Evolutionary conservation across 495 filamentous ascomycete genomes (phyloP).

Genomic region (Hypomontagnella submonticulosa): DNA sequence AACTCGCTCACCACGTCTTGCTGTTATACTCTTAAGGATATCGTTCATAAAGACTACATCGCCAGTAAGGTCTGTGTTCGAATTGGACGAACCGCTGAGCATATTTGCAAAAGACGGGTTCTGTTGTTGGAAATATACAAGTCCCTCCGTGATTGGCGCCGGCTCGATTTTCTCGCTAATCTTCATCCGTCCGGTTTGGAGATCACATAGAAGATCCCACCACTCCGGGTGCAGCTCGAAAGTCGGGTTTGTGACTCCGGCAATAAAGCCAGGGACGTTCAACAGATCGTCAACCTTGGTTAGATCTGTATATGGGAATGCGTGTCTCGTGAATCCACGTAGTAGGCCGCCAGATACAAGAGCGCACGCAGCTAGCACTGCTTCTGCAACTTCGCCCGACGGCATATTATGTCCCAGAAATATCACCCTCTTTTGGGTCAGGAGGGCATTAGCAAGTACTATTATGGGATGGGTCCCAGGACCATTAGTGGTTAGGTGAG

Average conservation of each 20-base stretch:
- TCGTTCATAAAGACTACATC: conserved; percentile 91
- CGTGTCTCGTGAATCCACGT: conserved; percentile 93
- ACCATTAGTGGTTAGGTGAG: conserved; percentile 93
- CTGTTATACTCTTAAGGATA: conserved; percentile 81
- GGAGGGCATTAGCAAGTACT: conserved; percentile 79
- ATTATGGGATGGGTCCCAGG: conserved; percentile 81
- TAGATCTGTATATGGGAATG: conserved; percentile 97
- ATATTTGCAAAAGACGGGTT: conserved; percentile 66
- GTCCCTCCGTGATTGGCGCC: conserved; percentile 80
- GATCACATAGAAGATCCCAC: conserved; percentile 98
- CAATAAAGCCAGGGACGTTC: conserved; percentile 96
- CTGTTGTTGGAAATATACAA: conserved; percentile 86
- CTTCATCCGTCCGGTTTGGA: conserved; percentile 91
- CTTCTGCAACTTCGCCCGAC: conserved; percentile 93
- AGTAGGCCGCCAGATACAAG: conserved; percentile 95
- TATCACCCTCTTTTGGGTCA: conserved; percentile 96
- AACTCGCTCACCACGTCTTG: conserved; percentile 88
- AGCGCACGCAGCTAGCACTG: conserved; percentile 91
- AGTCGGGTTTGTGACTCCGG: conserved; percentile 95
- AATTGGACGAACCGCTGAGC: conserved; percentile 55
- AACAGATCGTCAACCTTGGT: conserved; percentile 97
- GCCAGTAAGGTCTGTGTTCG: conserved; percentile 76
- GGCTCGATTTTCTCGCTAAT: conserved; percentile 85
- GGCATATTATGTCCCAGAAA: conserved; percentile 96
- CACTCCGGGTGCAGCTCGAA: conserved; percentile 95